Evolutionary conservation across 441 rosid species (phyloP).

Genomic region (Aquilaria agallochum): DNA sequence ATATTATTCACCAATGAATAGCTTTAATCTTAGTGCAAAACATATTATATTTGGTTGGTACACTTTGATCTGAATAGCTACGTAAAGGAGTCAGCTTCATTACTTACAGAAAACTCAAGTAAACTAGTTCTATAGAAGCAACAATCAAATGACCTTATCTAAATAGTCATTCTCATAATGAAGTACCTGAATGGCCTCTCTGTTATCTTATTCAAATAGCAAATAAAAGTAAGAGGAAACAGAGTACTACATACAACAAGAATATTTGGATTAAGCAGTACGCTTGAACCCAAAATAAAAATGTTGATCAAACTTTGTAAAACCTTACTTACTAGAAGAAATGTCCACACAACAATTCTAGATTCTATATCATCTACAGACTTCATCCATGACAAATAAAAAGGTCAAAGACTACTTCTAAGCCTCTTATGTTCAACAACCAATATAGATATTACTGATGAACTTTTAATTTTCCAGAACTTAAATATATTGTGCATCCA

Average conservation of each 20-base stretch:
- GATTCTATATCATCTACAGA: conserved; percentile 63
- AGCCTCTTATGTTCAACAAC: conserved; percentile 15
- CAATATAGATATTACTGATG: conserved; percentile 8
- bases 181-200: conserved; percentile 85
- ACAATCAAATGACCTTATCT: too few relatives aligned
- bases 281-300: not conserved
- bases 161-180: conserved; percentile 67
- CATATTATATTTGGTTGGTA: too few relatives aligned
- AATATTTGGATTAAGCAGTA: not conserved
- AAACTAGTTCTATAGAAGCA: too few relatives aligned
- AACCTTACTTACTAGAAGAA: conserved; percentile 67
- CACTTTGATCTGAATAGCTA: too few relatives aligned
- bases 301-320: conserved; percentile 7
- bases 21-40: too few relatives aligned
- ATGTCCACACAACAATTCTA: conserved; percentile 90
- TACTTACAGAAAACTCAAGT: too few relatives aligned
- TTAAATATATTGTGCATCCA: too few relatives aligned
- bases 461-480: not conserved
- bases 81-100: too few relatives aligned
- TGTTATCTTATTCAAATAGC: conserved; percentile 61
- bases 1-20: too few relatives aligned
- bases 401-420: conserved; percentile 9
- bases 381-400: conserved; percentile 62
- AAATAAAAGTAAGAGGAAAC: conserved; percentile 10
- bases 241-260: not conserved